Conservation (phyloP, 371 early-diverging fungal species). For the Cladochytrium tenue region DNA sequence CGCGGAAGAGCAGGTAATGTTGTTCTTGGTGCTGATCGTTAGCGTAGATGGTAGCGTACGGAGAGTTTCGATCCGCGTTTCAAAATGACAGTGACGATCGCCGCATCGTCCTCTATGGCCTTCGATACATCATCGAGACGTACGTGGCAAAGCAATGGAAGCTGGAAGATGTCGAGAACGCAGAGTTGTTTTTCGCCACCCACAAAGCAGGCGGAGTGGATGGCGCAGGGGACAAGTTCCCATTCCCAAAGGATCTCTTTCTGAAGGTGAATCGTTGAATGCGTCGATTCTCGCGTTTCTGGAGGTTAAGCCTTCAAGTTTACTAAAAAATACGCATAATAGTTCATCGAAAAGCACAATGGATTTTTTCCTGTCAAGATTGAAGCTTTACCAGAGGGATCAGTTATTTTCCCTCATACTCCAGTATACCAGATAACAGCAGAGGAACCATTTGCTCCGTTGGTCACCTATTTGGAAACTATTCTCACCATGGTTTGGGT, state of each 20-base stretch:
- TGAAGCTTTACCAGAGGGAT: constrained; percentile 72
- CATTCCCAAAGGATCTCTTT: constrained; percentile 78
- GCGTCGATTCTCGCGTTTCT: neutral
- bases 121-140: constrained; percentile 74
- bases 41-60: constrained; percentile 72
- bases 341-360: constrained; percentile 68
- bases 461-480: constrained; percentile 82
- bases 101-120: constrained; percentile 79
- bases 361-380: constrained; percentile 82
- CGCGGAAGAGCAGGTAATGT: too few species aligned
- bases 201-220: constrained; percentile 55
- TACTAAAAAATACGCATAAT: neutral
- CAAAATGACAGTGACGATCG: constrained; percentile 64
- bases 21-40: too few species aligned
- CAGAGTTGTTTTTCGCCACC: constrained; percentile 67
- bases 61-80: constrained; percentile 70
- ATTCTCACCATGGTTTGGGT: constrained; percentile 80
- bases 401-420: constrained; percentile 72
- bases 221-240: constrained; percentile 52
- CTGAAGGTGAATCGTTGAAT: constrained; percentile 46
- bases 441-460: constrained; percentile 63
- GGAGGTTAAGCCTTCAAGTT: neutral
- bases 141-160: constrained; percentile 69
- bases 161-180: constrained; percentile 59
- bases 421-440: constrained; percentile 79